Percentiles rank a stretch among this genome's conserved stretches.
phyloP scores from a whole-genome alignment of 1,284 basidiomycete genomes.

The Sanghuangporus sanghuang region DNA sequence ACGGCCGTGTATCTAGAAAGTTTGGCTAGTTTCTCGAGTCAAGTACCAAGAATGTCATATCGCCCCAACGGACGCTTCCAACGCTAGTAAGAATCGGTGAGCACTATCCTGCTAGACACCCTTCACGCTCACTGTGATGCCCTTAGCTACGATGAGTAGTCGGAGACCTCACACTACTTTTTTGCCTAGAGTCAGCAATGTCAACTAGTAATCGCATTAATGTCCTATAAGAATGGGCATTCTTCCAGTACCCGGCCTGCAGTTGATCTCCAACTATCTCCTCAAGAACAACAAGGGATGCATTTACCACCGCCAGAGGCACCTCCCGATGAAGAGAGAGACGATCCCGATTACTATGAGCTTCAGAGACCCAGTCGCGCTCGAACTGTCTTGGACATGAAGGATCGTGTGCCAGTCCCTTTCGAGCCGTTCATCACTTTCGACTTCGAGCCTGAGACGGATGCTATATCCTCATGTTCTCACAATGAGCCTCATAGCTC shows the following conservation, averaged over 20 bases:
- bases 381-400: not conserved
- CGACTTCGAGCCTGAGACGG: conserved; percentile 9
- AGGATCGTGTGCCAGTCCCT: not conserved
- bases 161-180: not conserved
- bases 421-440: conserved; percentile 11
- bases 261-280: not conserved
- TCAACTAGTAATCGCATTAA: not conserved
- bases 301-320: not conserved
- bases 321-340: not conserved
- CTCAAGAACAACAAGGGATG: not conserved
- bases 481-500: not conserved
- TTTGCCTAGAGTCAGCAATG: not conserved
- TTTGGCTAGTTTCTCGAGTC: not conserved
- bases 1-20: not conserved
- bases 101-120: not conserved
- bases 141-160: not conserved
- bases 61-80: not conserved
- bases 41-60: not conserved
- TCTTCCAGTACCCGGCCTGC: not conserved
- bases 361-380: not conserved
- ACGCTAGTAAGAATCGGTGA: not conserved
- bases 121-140: not conserved
- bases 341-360: not conserved
- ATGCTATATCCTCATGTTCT: not conserved
- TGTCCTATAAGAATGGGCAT: not conserved